These are phyloP conservation scores for Penicillium lividum DNA, from an alignment of 495 filamentous ascomycete genomes.

Conservation along the genomic window DNA sequence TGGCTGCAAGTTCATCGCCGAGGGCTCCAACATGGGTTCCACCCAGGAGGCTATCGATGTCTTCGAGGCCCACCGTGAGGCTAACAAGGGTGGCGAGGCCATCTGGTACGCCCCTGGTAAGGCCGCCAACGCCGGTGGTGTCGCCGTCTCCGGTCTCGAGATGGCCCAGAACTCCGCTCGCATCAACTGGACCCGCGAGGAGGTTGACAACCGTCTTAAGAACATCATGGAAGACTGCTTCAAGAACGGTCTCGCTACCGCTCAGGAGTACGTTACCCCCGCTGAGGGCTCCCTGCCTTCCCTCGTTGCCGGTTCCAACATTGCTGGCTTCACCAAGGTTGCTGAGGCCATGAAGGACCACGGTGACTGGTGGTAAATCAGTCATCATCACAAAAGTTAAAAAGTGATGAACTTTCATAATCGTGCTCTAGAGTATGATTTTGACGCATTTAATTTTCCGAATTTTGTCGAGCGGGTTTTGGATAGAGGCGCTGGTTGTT, in stretches of 20 bases:
- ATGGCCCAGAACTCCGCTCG: constrained; percentile 97
- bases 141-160: constrained; percentile 95
- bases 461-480: constrained; percentile 35
- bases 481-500: constrained; percentile 45
- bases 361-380: constrained; percentile 88
- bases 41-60: constrained; percentile 92
- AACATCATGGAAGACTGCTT: constrained; percentile 94
- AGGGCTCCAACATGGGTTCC: constrained; percentile 99
- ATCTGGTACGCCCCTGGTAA: constrained; percentile 95
- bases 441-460: constrained; percentile 29
- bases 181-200: constrained; percentile 79
- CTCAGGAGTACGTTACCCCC: constrained; percentile 79
- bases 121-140: constrained; percentile 96
- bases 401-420: constrained; percentile 17
- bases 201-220: constrained; percentile 91
- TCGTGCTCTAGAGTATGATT: constrained; percentile 9
- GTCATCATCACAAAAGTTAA: constrained; percentile 12
- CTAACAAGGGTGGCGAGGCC: constrained; percentile 63
- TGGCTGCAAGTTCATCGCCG: constrained; percentile 85
- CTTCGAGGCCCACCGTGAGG: constrained; percentile 80
- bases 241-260: constrained; percentile 85
- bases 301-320: constrained; percentile 90
- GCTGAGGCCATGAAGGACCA: constrained; percentile 93
- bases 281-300: constrained; percentile 82
- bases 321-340: constrained; percentile 97